Percentiles rank a stretch among this genome's conserved stretches.
Conservation (phyloP, 345 rosid genomes). For the Euphorbia lathyris region DNA sequence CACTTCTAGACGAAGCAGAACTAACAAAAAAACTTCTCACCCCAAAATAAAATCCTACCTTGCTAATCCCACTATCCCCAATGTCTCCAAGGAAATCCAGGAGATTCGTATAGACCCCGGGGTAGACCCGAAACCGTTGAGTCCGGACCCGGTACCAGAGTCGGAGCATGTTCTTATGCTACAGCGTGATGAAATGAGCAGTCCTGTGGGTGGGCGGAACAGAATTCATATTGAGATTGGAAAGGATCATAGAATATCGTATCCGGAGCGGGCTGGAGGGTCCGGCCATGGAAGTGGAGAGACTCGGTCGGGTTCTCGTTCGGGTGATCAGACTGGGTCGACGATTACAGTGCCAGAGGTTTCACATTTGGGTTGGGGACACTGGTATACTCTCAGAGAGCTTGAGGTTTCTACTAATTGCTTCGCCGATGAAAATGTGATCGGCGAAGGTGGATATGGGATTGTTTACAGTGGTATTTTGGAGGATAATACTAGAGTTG, state of each 20-base stretch:
- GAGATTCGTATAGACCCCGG: constrained; percentile 65
- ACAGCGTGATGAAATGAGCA: constrained; percentile 35
- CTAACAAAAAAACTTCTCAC: constrained; percentile 21
- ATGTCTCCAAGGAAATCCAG: constrained; percentile 70
- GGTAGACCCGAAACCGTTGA: constrained; percentile 24
- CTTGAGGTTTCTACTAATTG: constrained; percentile 75
- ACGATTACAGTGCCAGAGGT: constrained; percentile 67
- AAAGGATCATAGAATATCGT: constrained; percentile 75
- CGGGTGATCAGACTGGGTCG: constrained; percentile 46
- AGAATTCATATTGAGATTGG: constrained; percentile 84
- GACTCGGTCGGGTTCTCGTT: constrained; percentile 31
- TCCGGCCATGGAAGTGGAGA: constrained; percentile 53
- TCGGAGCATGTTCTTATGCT: constrained; percentile 30
- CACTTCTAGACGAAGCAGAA: constrained; percentile 55
- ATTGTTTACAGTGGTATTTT: constrained; percentile 82
- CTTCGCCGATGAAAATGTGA: constrained; percentile 73
- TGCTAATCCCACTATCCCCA: constrained; percentile 50
- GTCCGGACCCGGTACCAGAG: constrained; percentile 49
- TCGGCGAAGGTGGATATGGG: constrained; percentile 98
- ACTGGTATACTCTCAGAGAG: constrained; percentile 93
- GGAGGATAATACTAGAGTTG: constrained; percentile 61
- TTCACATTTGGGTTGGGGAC: constrained; percentile 98
- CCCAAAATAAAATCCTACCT: constrained; percentile 13
- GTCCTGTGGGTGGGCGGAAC: constrained; percentile 35
- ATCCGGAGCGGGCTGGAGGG: constrained; percentile 62